Evolutionary conservation across 805 yeast genomes (phyloP).

Genomic region (Teunomyces cretensis): DNA sequence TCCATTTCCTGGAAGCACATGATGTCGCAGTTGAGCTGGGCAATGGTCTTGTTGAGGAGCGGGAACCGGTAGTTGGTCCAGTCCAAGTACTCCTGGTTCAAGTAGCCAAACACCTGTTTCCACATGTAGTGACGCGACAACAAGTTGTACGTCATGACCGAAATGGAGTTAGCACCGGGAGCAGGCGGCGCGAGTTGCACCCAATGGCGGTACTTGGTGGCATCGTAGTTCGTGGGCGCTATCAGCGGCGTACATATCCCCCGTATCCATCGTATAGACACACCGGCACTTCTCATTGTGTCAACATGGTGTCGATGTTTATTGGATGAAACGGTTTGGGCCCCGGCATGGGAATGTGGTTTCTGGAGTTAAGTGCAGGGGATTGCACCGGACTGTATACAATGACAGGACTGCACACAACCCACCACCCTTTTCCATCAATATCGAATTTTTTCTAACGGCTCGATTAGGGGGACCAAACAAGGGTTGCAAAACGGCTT

Average conservation of each 20-base stretch:
- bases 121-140: slow-evolving; percentile 59
- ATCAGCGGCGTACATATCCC: not conserved
- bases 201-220: slow-evolving; percentile 23
- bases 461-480: too few relatives aligned
- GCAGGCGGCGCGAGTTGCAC: slow-evolving; percentile 9
- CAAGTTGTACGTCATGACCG: slow-evolving; percentile 45
- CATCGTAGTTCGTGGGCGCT: slow-evolving; percentile 15
- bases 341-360: too few relatives aligned
- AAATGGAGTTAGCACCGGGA: slow-evolving; percentile 6
- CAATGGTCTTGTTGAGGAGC: slow-evolving; percentile 21
- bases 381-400: too few relatives aligned
- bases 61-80: slow-evolving; percentile 51
- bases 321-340: too few relatives aligned
- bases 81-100: slow-evolving; percentile 44
- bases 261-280: not conserved
- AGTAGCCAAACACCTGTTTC: slow-evolving; percentile 55
- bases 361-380: too few relatives aligned
- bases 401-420: too few relatives aligned
- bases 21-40: slow-evolving; percentile 50
- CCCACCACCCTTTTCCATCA: too few relatives aligned
- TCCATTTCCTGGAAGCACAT: slow-evolving; percentile 63
- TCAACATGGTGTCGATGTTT: not conserved
- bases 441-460: too few relatives aligned
- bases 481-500: too few relatives aligned
- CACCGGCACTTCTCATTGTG: not conserved